Evolutionary conservation across 2,329 filamentous ascomycete species (phyloP).

Genomic region (Davidsoniella australis): DNA sequence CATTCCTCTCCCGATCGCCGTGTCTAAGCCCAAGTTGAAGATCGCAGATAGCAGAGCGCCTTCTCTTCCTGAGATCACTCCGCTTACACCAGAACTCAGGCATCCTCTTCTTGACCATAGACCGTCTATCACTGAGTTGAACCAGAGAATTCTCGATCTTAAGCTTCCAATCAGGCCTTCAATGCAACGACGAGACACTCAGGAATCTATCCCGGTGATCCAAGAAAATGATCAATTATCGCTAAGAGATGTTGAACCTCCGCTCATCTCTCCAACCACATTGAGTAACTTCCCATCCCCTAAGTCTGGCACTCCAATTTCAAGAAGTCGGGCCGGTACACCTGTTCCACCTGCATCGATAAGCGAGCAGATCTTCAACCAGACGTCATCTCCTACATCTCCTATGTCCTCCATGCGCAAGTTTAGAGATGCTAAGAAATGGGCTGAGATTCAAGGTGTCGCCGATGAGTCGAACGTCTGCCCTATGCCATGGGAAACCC

Average conservation of each 20-base stretch:
- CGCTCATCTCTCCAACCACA: background rate
- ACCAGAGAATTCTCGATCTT: too few species aligned
- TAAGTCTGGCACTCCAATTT: background rate
- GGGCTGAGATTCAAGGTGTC: slow-evolving; percentile 6
- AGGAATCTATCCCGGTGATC: too few species aligned
- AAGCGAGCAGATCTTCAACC: background rate
- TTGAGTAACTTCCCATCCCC: slow-evolving; percentile 4
- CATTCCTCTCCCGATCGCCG: background rate
- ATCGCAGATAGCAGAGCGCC: background rate
- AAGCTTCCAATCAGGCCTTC: too few species aligned
- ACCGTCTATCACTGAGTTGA: too few species aligned
- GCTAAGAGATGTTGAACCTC: too few species aligned
- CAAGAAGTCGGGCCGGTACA: background rate
- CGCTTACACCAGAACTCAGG: background rate
- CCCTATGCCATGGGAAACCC: slow-evolving; percentile 3
- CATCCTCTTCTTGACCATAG: background rate
- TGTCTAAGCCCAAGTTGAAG: background rate
- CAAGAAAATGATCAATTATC: too few species aligned
- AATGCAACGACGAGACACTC: too few species aligned
- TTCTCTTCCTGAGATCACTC: background rate
- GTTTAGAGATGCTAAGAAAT: slow-evolving; percentile 3
- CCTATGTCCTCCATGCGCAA: background rate
- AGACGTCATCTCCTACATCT: background rate
- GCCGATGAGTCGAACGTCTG: slow-evolving; percentile 5
- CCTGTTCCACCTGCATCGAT: background rate